Conservation (phyloP, 148 eudicot genomes). For the Rhododendron ferrugineum region DNA sequence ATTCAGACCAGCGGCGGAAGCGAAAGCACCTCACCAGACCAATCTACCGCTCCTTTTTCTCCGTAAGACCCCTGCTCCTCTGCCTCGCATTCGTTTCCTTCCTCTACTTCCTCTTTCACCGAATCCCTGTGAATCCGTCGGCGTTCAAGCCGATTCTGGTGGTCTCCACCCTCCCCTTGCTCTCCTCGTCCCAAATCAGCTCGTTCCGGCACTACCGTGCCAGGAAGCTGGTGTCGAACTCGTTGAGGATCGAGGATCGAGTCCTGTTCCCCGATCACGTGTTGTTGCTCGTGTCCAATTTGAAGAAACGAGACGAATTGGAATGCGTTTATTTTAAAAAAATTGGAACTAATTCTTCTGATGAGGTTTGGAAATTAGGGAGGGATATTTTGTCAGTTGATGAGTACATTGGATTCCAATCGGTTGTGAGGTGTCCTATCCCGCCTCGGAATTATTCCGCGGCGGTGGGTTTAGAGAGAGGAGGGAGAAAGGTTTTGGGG, state of each 20-base stretch:
- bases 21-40: constrained; percentile 28
- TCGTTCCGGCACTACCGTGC: constrained; percentile 26
- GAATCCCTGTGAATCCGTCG: constrained; percentile 21
- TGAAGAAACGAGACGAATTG: neutral
- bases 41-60: constrained; percentile 4
- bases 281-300: constrained; percentile 37
- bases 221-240: neutral
- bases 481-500: constrained; percentile 9
- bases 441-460: constrained; percentile 51
- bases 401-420: constrained; percentile 39
- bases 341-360: no score
- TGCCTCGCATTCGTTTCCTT: constrained; percentile 31
- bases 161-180: constrained; percentile 30
- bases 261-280: constrained; percentile 75
- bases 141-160: constrained; percentile 45
- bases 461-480: constrained; percentile 33
- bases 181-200: constrained; percentile 29
- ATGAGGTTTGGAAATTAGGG: neutral
- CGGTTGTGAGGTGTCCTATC: constrained; percentile 65
- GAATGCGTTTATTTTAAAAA: neutral
- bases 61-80: constrained; percentile 41
- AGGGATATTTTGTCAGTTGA: constrained; percentile 44
- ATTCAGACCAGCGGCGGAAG: constrained; percentile 44
- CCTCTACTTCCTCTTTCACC: constrained; percentile 25
- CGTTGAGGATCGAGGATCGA: constrained; percentile 33